phyloP scores from a whole-genome alignment of 306 rosid species.

The Luffa aegyptiaca region DNA sequence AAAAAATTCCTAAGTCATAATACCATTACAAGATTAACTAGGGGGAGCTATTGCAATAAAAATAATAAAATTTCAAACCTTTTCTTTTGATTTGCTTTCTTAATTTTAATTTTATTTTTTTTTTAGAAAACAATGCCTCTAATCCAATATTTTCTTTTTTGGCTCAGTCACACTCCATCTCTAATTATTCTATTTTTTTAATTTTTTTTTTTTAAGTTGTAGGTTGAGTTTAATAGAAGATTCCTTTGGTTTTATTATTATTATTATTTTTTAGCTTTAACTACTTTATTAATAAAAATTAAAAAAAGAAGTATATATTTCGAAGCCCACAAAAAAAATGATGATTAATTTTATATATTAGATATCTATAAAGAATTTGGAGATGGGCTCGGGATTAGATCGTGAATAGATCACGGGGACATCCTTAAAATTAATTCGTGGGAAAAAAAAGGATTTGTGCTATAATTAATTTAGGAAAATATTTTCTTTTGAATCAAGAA shows the following conservation, averaged over 20 bases:
- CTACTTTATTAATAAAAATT: not conserved
- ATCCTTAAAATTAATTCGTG: not conserved
- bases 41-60: no score
- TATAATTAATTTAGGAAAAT: not conserved
- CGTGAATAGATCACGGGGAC: not conserved
- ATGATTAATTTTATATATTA: not conserved
- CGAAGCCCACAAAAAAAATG: not conserved
- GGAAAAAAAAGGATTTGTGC: not conserved
- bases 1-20: no score
- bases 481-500: not conserved
- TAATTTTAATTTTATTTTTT: no score
- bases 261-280: not conserved
- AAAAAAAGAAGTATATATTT: not conserved
- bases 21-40: no score
- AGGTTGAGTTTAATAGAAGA: not conserved
- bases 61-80: no score
- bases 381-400: not conserved
- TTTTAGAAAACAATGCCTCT: no score
- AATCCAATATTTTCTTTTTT: no score
- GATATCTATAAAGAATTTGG: not conserved
- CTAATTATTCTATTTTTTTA: not conserved
- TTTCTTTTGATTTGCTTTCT: no score
- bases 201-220: not conserved
- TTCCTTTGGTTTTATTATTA: not conserved
- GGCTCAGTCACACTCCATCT: not conserved